Base-by-base conservation (phyloP, 352 stramenopile species). In the Phytopythium boreale region DNA sequence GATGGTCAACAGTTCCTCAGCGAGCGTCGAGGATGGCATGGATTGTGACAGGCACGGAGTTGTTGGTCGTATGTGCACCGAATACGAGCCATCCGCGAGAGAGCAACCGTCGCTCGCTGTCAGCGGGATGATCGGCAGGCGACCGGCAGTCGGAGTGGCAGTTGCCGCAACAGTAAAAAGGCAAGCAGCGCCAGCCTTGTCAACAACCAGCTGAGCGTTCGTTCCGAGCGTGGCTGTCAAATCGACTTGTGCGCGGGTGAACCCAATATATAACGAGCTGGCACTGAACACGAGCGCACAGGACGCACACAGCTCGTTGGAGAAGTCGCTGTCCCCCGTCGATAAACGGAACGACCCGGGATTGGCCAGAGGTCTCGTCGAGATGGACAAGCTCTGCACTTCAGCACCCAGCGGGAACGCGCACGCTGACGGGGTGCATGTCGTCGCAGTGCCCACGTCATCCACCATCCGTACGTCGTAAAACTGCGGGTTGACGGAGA, bases 381-480 rank as follows among this genome's bases (percentile, higher is more conserved):
- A 95, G 7, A 98, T 64, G 6, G 85, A 87, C 50, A 99, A 66
- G 8, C 78, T 92, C 71, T 98, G 94, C 14, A 98, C 87, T 66
- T 97, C 87, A 7, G 88, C 80, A n/a, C 96, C 96, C 22, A 98
- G 67, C 20, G 93, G 88, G 62, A 98, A 93, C 56, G 83, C 69
- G 67, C 96, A 99, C 10, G 71, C 56, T 0, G 62, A 56, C 1
- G 58, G 58, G 0, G 55, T 72, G 31, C 86, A 95, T 1, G 67
- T 72, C 4, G 67, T 14, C 0, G 61, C 47, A 34, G 47, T 57
- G 51, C 70, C 74, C 4, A 66, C 63, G 1, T 37, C 56, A 19
- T 74, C 74, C 11, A 82, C 63, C 66, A 88, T 88, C 1, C 78
- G 75, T 22, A 89, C 70, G 34, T 91, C 76, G 59, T 88, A 91